Evolutionary conservation across 2,329 filamentous ascomycete genomes (phyloP).

Genomic region (Botrytis byssoidea): DNA sequence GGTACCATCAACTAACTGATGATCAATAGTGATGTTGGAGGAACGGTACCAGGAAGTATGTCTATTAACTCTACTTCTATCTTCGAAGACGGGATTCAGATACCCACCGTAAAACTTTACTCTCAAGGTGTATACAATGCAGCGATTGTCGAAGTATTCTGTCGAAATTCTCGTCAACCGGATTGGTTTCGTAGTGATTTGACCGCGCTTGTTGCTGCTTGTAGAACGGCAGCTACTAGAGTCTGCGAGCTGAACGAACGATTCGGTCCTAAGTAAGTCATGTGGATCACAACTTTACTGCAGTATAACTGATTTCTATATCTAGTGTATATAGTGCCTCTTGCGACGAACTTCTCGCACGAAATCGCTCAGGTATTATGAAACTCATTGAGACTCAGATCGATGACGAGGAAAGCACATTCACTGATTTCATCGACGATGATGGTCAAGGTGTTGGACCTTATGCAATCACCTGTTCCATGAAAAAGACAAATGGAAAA

Average conservation of each 20-base stretch:
- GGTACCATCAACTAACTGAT: background rate
- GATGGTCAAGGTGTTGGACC: constrained; percentile 11
- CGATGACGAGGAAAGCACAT: constrained; percentile 3
- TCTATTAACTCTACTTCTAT: constrained; percentile 9
- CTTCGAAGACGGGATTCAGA: constrained; percentile 14
- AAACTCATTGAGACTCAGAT: constrained; percentile 15
- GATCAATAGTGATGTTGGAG: constrained; percentile 3
- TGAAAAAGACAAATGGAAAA: constrained; percentile 9
- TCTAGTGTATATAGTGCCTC: constrained; percentile 12
- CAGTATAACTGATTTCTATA: background rate
- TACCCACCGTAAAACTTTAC: constrained; percentile 13
- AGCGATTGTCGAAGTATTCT: constrained; percentile 8
- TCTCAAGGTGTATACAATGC: constrained; percentile 11
- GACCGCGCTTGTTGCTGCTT: constrained; percentile 16
- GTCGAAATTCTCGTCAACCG: constrained; percentile 12
- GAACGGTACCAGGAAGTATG: constrained; percentile 11
- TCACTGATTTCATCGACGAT: constrained; percentile 5
- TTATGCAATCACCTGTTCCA: constrained; percentile 8
- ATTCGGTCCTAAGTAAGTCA: constrained; percentile 11
- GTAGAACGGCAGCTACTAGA: constrained; percentile 1
- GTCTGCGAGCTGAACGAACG: constrained; percentile 14
- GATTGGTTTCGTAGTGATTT: constrained; percentile 16
- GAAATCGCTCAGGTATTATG: constrained; percentile 5
- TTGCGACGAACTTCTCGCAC: constrained; percentile 4
- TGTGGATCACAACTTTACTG: background rate